Conservation (phyloP, 352 stramenopile species). For the Stephanocyclus meneghinianus region DNA sequence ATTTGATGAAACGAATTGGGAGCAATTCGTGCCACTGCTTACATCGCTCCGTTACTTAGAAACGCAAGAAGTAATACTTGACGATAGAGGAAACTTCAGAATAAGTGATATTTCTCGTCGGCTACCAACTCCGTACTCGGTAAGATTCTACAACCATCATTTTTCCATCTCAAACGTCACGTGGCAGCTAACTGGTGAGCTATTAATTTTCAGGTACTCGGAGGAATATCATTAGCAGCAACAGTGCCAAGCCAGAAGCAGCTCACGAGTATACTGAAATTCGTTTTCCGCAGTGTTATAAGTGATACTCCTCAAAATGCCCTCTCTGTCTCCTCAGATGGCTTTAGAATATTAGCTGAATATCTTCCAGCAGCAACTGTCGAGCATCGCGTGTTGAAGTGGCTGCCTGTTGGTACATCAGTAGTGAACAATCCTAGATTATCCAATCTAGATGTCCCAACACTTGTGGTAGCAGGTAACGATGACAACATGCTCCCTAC, state of each 20-base stretch:
- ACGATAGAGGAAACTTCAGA: conserved; percentile 26
- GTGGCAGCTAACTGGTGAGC: background rate
- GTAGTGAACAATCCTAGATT: conserved; percentile 65
- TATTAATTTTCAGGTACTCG: conserved; percentile 38
- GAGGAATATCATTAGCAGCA: conserved; percentile 59
- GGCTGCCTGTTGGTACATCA: conserved; percentile 63
- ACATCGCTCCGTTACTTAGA: conserved; percentile 54
- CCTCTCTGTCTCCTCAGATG: conserved; percentile 42
- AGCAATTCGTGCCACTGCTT: conserved; percentile 61
- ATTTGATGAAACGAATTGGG: conserved; percentile 78
- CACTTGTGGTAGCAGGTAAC: conserved; percentile 67
- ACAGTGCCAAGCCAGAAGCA: conserved; percentile 67
- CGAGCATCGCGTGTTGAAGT: conserved; percentile 68
- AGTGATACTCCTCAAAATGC: conserved; percentile 29
- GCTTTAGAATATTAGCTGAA: conserved; percentile 61
- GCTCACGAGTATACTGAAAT: conserved; percentile 56
- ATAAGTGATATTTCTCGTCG: conserved; percentile 8
- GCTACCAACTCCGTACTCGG: conserved; percentile 57
- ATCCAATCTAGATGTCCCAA: conserved; percentile 58
- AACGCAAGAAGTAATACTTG: conserved; percentile 31
- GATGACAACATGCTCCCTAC: conserved; percentile 77
- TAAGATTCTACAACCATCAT: background rate
- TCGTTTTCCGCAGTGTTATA: conserved; percentile 43
- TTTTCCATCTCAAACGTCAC: background rate
- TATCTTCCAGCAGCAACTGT: conserved; percentile 59